Evolutionary conservation across 306 rosid species (phyloP).

Genomic region (Sesbania bispinosa): DNA sequence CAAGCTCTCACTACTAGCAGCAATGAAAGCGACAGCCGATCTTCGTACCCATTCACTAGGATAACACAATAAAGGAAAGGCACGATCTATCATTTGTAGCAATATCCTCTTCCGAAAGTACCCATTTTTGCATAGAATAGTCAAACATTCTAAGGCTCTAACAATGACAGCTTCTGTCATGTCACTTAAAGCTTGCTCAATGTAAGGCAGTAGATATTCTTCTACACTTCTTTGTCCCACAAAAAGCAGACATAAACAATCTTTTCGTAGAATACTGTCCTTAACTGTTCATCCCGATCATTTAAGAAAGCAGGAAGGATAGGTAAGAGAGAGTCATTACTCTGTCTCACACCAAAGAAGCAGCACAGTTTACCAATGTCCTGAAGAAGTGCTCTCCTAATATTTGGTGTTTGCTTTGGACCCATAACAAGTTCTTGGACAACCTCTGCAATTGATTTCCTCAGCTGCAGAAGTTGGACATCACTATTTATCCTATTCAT

Average conservation of each 20-base stretch:
- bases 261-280: slow-evolving; percentile 87
- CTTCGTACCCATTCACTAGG: slow-evolving; percentile 93
- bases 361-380: slow-evolving; percentile 86
- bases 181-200: slow-evolving; percentile 93
- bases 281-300: slow-evolving; percentile 88
- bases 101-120: slow-evolving; percentile 84
- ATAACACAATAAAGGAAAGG: slow-evolving; percentile 86
- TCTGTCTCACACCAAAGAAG: slow-evolving; percentile 96
- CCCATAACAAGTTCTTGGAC: slow-evolving; percentile 99
- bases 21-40: slow-evolving; percentile 83
- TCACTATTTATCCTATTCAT: slow-evolving; percentile 58
- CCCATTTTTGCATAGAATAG: slow-evolving; percentile 74
- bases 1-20: slow-evolving; percentile 85
- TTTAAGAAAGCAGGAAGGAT: slow-evolving; percentile 95
- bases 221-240: slow-evolving; percentile 99
- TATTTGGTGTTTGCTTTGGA: slow-evolving; percentile 97
- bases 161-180: slow-evolving; percentile 77
- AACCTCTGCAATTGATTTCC: slow-evolving; percentile 95
- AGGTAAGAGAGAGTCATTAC: slow-evolving; percentile 92
- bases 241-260: slow-evolving; percentile 95
- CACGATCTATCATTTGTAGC: slow-evolving; percentile 90
- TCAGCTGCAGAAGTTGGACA: slow-evolving; percentile 69
- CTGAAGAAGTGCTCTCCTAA: slow-evolving; percentile 94
- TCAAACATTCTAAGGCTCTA: slow-evolving; percentile 81
- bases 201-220: slow-evolving; percentile 96